Evolutionary conservation across 306 rosid species (phyloP).

Genomic region (Erythrophleum fordii): DNA sequence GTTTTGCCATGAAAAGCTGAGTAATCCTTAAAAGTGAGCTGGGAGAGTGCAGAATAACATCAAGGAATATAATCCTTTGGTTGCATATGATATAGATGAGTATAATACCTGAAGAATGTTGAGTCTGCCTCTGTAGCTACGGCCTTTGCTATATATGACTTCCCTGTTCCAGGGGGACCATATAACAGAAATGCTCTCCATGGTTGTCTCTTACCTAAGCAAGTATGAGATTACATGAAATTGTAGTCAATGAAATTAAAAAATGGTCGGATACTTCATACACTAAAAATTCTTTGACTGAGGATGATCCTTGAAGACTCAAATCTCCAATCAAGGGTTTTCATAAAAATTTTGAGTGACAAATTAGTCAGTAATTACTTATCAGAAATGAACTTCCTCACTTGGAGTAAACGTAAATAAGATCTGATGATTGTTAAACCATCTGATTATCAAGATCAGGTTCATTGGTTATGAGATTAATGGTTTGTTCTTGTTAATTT

Average conservation of each 20-base stretch:
- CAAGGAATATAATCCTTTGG: not conserved
- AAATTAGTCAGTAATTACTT: not conserved
- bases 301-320: not conserved
- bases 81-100: slow-evolving; percentile 9
- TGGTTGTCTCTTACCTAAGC: slow-evolving; percentile 75
- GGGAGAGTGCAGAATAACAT: not conserved
- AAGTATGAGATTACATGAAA: slow-evolving; percentile 13
- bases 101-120: slow-evolving; percentile 73
- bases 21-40: not conserved
- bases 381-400: slow-evolving; percentile 15
- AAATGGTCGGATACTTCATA: not conserved
- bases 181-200: slow-evolving; percentile 85
- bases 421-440: slow-evolving; percentile 13
- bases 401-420: not conserved
- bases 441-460: not conserved
- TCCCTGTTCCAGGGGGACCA: slow-evolving; percentile 93
- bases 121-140: slow-evolving; percentile 91
- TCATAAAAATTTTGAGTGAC: not conserved
- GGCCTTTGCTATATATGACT: slow-evolving; percentile 87
- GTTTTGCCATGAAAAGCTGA: not conserved
- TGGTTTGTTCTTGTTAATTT: not conserved
- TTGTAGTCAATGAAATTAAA: not conserved
- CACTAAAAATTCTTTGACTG: not conserved
- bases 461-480: slow-evolving; percentile 9
- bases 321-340: not conserved